Evolutionary conservation across 176 grass and related monocot genomes (phyloP).

Genomic region (Hordeum marinum): DNA sequence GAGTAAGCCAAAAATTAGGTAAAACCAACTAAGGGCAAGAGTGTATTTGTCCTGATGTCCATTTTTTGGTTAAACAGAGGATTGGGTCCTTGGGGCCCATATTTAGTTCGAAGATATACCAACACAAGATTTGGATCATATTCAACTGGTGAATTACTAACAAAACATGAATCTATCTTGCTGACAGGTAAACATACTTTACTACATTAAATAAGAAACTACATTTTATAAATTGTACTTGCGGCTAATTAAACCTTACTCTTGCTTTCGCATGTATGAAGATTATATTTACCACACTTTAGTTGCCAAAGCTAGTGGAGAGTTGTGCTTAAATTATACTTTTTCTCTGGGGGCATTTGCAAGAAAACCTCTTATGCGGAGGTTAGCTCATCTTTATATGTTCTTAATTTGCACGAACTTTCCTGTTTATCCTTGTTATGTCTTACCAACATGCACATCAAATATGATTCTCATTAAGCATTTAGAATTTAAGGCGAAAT

Average conservation of each 20-base stretch:
- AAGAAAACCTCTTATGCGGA: slow-evolving; percentile 78
- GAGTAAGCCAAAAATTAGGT: too few relatives aligned
- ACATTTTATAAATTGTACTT: not conserved
- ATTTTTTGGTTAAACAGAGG: slow-evolving; percentile 52
- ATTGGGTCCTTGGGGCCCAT: slow-evolving; percentile 86
- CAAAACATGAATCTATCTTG: slow-evolving; percentile 60
- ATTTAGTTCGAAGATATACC: slow-evolving; percentile 73
- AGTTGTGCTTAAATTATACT: slow-evolving; percentile 81
- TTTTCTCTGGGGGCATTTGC: slow-evolving; percentile 88
- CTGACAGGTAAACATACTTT: slow-evolving; percentile 53
- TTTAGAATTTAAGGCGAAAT: not conserved
- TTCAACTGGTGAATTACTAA: slow-evolving; percentile 59
- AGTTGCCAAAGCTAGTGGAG: slow-evolving; percentile 91
- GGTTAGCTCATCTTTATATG: slow-evolving; percentile 32
- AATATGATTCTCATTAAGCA: not conserved
- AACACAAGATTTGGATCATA: slow-evolving; percentile 72
- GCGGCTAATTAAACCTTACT: not conserved
- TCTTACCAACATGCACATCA: not conserved
- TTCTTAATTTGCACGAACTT: not conserved
- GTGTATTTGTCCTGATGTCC: not conserved
- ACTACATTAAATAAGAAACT: not conserved
- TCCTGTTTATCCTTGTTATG: not conserved
- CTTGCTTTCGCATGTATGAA: slow-evolving; percentile 29
- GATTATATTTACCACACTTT: slow-evolving; percentile 97
- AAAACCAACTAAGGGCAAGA: too few relatives aligned